A percentile compares a stretch with the other conserved stretches of the same genome.
These are phyloP conservation scores for Fusarium nisikadoi DNA, from an alignment of 2,329 filamentous ascomycete genomes.

Conservation along the genomic window DNA sequence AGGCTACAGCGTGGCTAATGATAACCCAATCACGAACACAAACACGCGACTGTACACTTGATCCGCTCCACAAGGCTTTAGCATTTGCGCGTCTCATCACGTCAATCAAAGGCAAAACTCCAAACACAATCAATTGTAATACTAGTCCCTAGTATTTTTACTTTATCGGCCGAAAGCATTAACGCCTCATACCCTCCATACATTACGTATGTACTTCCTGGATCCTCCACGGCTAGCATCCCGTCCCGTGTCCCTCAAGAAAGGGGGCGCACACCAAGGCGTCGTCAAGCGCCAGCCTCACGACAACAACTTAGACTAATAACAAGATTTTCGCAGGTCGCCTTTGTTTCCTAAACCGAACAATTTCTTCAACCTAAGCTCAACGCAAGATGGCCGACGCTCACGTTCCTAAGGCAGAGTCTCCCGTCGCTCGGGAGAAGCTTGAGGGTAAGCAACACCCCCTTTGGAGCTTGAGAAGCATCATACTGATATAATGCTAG, in stretches of 20 bases:
- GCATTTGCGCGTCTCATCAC: constrained; percentile 26
- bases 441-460: constrained; percentile 70
- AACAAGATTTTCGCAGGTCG: constrained; percentile 14
- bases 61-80: constrained; percentile 36
- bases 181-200: constrained; percentile 14
- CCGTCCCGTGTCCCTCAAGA: constrained; percentile 8
- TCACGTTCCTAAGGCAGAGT: constrained; percentile 50
- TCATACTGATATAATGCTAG: constrained; percentile 59
- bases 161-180: constrained; percentile 17
- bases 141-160: constrained; percentile 5
- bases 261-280: constrained; percentile 34
- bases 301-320: constrained; percentile 22
- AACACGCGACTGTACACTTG: constrained; percentile 32
- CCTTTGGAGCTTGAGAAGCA: neutral
- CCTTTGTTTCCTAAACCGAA: constrained; percentile 25
- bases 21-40: constrained; percentile 25
- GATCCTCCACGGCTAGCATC: constrained; percentile 3
- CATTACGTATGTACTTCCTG: constrained; percentile 26
- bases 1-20: constrained; percentile 16
- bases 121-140: constrained; percentile 15
- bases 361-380: constrained; percentile 8
- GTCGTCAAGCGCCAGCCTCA: constrained; percentile 32
- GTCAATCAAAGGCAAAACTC: constrained; percentile 5
- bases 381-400: constrained; percentile 51
- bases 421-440: constrained; percentile 73